Evolutionary conservation across 163 green algal genomes (phyloP), one percentile per base, ranked within the genome.

Genomic region (Chlorella variabilis): DNA sequence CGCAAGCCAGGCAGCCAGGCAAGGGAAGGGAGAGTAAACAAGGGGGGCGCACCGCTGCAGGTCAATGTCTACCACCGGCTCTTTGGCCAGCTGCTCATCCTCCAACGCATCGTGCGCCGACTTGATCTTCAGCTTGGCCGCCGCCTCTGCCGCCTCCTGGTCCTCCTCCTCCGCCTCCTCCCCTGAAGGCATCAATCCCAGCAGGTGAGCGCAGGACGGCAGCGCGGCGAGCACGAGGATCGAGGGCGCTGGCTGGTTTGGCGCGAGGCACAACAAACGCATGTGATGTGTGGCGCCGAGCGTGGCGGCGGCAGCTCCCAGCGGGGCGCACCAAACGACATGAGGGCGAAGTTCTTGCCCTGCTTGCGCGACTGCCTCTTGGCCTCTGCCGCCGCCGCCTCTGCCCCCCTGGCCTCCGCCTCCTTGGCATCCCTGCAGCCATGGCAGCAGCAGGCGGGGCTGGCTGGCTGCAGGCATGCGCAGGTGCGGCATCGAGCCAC

Each of bases 251-350:
- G 45, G 45, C 45, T 54, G 45, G 15, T 54, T 54, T 11, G 45
- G 11, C 15, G 45, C 11, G 11, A 23, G 45, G 15, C 45, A 23
- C 11, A 15, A 54, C 45, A 54, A n/a, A n/a, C n/a, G n/a, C n/a
- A n/a, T n/a, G n/a, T n/a, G n/a, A n/a, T n/a, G n/a, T n/a, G n/a
- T n/a, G n/a, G 45, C 45, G 15, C 45, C 15, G 45, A 54, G 45
- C 45, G 11, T 54, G 11, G 45, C 45, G 15, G 45, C 45, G 15
- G 38, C n/a, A 36, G 18, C 18, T 15, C 18, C 54, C 54, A 9
- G 18, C 18, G 18, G 23, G 23, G 18, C 41, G 94, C 93, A 13
- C 92, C 95, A 86, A 98, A 98, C 0, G 93, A 97, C 80, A 98
- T 92, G 67, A 98, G 91, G n/a, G 88, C 89, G 34, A 96, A 82